Evolutionary conservation across 1,284 basidiomycete species (phyloP), one percentile per base, ranked within the genome.

Genomic region (Apiotrichum akiyoshidainum): DNA sequence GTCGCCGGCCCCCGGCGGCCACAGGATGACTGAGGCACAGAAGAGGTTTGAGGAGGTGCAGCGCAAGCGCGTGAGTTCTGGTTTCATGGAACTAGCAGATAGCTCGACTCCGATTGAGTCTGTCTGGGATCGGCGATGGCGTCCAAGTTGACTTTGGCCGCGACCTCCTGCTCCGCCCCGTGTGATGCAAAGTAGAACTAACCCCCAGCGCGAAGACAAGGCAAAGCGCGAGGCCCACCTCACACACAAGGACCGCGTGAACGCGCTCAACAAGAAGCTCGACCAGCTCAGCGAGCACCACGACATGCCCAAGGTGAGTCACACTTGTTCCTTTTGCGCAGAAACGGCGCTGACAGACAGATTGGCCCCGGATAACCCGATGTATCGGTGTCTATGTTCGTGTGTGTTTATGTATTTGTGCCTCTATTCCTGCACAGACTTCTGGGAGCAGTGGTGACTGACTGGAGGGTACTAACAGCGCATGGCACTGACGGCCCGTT

Each of bases 191-290:
- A 3, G 26, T 7, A 31, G 3, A 7, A 22, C 52, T 55, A 48
- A 58, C 39, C 35, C 11, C 14, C 59, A 93, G 90, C 83, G 95
- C 59, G 83, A 85, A n/a, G 85, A 88, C 62, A 85, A 85, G 67
- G 90, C 94, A 26, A 83, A 84, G 35, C 91, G 87, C 76, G 77
- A 90, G 68, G 94, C 94, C 0, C 81, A 82, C 67, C 89, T 88
- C 79, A 92, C 90, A 11, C 95, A 99, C 80, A 97, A 97, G 79
- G 95, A 99, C 62, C 87, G 93, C 51, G 93, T 99, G 22, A 86
- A 86, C 60, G 90, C 93, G 71, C 91, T 93, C 72, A 99, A 99
- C 75, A 74, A 83, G 35, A 90, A 96, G 73, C 82, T 99, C 9
- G 93, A 94, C 74, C 81, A 84, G 52, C 84, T 96, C 22, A 74